A percentile compares a stretch with the other conserved stretches of the same genome.
phyloP scores from a whole-genome alignment of 257 asterid species.

The Gardenia jasminoides region DNA sequence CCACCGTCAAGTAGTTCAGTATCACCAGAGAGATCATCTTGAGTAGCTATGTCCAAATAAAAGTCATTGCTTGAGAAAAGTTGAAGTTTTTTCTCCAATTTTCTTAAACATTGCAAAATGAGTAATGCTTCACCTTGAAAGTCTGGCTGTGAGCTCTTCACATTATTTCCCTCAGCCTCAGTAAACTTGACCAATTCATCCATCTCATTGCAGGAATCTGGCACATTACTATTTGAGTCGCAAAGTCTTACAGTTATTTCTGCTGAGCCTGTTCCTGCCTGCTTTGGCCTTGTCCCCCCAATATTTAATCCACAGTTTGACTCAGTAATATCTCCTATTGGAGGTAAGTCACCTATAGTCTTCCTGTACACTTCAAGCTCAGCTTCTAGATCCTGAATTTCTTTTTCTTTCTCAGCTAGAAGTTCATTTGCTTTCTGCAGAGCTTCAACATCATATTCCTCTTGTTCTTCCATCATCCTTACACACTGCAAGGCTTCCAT shows the following conservation, averaged over 20 bases:
- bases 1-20: conserved; percentile 9
- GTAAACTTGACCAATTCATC: conserved; percentile 21
- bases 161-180: conserved; percentile 14
- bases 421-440: conserved; percentile 57
- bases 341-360: conserved; percentile 33
- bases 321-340: conserved; percentile 19
- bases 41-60: conserved; percentile 13
- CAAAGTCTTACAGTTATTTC: conserved; percentile 11
- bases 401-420: conserved; percentile 60
- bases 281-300: conserved; percentile 15
- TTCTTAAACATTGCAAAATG: conserved; percentile 37
- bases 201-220: conserved; percentile 13
- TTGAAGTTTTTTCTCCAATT: conserved; percentile 41
- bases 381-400: conserved; percentile 44
- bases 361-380: conserved; percentile 50
- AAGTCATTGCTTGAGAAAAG: conserved; percentile 27
- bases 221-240: conserved; percentile 13
- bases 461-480: conserved; percentile 89
- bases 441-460: conserved; percentile 75
- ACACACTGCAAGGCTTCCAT: conserved; percentile 84
- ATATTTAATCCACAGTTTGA: conserved; percentile 26
- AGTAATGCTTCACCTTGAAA: conserved; percentile 45
- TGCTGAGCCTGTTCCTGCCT: conserved; percentile 9
- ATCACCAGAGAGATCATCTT: conserved; percentile 23
- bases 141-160: conserved; percentile 18